A percentile compares a stretch with the other conserved stretches of the same genome.
These are phyloP conservation scores for Globisporangium lucens DNA, from an alignment of 352 stramenopile species.

Conservation along the genomic window DNA sequence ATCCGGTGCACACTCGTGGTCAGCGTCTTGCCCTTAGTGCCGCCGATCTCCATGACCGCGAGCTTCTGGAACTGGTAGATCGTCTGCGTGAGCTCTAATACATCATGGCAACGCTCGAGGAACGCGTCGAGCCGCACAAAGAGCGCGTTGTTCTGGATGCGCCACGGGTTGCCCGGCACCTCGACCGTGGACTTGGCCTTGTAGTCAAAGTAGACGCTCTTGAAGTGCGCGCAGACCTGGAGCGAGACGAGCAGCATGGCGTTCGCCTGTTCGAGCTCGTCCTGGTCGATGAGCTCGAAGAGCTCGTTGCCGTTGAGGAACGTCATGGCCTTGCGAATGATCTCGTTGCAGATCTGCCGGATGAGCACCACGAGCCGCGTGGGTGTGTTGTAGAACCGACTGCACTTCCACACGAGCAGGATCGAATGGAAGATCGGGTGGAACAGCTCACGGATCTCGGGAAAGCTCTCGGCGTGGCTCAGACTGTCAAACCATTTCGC, in stretches of 20 bases:
- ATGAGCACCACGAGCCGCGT: slow-evolving; percentile 85
- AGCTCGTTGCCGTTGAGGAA: slow-evolving; percentile 76
- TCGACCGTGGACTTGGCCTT: slow-evolving; percentile 82
- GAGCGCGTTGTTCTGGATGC: slow-evolving; percentile 90
- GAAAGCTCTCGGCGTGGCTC: slow-evolving; percentile 33
- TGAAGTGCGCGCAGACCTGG: slow-evolving; percentile 86
- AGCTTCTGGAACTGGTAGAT: slow-evolving; percentile 90
- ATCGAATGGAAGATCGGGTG: slow-evolving; percentile 85
- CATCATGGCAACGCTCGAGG: slow-evolving; percentile 90
- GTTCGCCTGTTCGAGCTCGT: slow-evolving; percentile 69
- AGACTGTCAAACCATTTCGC: slow-evolving; percentile 58
- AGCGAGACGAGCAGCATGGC: slow-evolving; percentile 70
- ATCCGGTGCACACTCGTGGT: slow-evolving; percentile 90
- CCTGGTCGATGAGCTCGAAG: slow-evolving; percentile 80
- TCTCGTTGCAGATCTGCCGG: slow-evolving; percentile 87
- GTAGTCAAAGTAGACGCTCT: slow-evolving; percentile 92
- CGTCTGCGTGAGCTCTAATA: slow-evolving; percentile 87
- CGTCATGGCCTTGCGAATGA: slow-evolving; percentile 71
- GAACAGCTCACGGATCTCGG: slow-evolving; percentile 71
- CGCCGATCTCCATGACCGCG: slow-evolving; percentile 85
- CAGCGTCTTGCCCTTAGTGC: slow-evolving; percentile 91
- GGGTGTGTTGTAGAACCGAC: slow-evolving; percentile 90
- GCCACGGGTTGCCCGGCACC: slow-evolving; percentile 85
- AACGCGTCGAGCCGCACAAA: slow-evolving; percentile 90
- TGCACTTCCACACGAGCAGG: slow-evolving; percentile 90